Conservation (phyloP, 169 alveolate genomes). For the Cryptosporidium sp. region DNA sequence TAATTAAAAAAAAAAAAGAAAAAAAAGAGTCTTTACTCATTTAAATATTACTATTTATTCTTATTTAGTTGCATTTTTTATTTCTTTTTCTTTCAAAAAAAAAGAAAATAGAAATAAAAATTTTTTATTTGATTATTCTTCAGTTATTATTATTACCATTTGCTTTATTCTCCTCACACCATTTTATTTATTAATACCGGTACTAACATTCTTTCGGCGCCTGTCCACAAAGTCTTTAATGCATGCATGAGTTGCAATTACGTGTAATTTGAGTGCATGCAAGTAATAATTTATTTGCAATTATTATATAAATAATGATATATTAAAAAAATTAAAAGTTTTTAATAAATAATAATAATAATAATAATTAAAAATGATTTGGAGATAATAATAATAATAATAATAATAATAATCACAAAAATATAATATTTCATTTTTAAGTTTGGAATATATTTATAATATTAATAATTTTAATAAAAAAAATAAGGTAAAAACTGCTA, state of each 20-base stretch:
- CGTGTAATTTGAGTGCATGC: background rate
- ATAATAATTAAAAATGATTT: background rate
- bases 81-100: background rate
- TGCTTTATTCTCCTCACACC: background rate
- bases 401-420: background rate
- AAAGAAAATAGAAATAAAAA: no score
- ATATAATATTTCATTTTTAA: background rate
- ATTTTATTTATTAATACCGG: background rate
- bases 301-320: background rate
- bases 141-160: no score
- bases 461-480: no score
- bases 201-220: background rate
- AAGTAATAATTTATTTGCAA: background rate
- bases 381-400: background rate
- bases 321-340: background rate
- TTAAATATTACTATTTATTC: no score
- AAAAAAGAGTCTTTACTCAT: no score
- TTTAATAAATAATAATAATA: background rate
- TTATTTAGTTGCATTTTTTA: no score
- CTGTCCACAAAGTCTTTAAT: background rate
- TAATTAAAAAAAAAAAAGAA: no score
- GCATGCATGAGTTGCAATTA: conserved; percentile 38
- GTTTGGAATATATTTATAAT: background rate
- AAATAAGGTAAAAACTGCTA: no score
- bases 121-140: no score